These are phyloP conservation scores for Scenedesmus sp. DNA, from an alignment of 163 green algal species.

Conservation along the genomic window DNA sequence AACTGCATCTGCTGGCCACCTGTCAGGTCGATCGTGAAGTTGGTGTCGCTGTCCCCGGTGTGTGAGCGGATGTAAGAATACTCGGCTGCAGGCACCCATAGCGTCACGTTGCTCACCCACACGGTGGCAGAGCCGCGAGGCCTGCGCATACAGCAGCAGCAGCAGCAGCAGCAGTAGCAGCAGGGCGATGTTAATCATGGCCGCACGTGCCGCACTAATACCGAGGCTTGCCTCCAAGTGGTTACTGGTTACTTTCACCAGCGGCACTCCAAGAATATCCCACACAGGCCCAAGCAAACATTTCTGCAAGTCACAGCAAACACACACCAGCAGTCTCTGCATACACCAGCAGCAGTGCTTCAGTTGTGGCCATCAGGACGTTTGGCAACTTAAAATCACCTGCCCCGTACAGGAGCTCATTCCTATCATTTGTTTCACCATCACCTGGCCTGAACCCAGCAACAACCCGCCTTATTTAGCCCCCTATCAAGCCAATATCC, in stretches of 20 bases:
- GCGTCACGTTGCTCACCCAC: constrained; percentile 33
- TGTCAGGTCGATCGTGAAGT: constrained; percentile 30
- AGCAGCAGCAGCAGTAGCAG: not conserved
- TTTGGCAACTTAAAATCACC: not conserved
- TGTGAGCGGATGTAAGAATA: constrained; percentile 30
- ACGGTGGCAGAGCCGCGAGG: not conserved
- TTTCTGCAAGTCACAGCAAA: no score
- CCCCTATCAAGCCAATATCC: no score
- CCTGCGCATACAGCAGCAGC: not conserved
- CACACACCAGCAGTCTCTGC: no score
- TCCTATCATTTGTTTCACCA: not conserved
- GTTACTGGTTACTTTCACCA: no score
- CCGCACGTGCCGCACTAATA: not conserved
- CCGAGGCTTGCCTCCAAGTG: no score
- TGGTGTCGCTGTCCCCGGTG: not conserved
- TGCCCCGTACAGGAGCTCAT: not conserved
- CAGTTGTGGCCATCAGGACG: not conserved
- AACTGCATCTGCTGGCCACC: constrained; percentile 21
- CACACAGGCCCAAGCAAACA: no score
- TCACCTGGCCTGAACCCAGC: not conserved
- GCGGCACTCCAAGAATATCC: no score
- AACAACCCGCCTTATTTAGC: not conserved
- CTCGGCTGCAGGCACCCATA: constrained; percentile 38
- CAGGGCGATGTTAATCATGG: not conserved
- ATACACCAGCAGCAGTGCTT: not conserved